Percentiles rank a stretch among this genome's conserved stretches.
These are phyloP conservation scores for Sclerospora graminicola DNA, from an alignment of 352 stramenopile genomes.

Conservation along the genomic window DNA sequence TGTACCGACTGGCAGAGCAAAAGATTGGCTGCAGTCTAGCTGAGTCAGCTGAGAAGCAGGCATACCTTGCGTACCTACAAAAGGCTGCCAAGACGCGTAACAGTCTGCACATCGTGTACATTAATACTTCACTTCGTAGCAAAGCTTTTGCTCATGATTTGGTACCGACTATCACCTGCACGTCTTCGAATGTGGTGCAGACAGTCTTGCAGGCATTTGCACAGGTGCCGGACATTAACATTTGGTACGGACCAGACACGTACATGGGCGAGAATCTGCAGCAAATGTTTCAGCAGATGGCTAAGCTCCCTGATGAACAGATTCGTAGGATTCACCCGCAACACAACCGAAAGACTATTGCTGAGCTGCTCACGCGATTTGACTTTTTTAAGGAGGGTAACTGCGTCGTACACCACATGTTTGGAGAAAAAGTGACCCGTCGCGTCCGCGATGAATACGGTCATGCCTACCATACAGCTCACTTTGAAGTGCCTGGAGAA, in stretches of 20 bases:
- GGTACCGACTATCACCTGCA: constrained; percentile 96
- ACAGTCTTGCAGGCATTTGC: constrained; percentile 92
- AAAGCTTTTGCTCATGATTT: constrained; percentile 91
- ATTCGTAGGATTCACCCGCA: constrained; percentile 78
- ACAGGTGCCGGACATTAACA: constrained; percentile 85
- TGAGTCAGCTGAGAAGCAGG: constrained; percentile 88
- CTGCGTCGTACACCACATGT: constrained; percentile 98
- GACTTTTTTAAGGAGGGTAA: constrained; percentile 94
- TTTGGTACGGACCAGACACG: constrained; percentile 93
- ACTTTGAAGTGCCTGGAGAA: constrained; percentile 97
- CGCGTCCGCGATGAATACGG: constrained; percentile 87
- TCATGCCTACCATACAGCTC: constrained; percentile 92
- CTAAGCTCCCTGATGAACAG: constrained; percentile 63
- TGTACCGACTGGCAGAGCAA: constrained; percentile 89
- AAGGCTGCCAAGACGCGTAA: constrained; percentile 83
- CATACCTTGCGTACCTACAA: constrained; percentile 90
- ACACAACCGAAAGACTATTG: constrained; percentile 79
- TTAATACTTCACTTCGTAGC: constrained; percentile 95
- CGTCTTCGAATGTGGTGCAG: constrained; percentile 93
- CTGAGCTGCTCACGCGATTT: constrained; percentile 78
- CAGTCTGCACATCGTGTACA: constrained; percentile 96
- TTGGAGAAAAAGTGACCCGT: constrained; percentile 90
- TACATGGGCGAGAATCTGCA: constrained; percentile 98
- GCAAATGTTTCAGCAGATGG: constrained; percentile 87
- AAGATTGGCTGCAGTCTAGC: constrained; percentile 94